phyloP scores from a whole-genome alignment of 257 asterid genomes.

The Dorcoceras hygrometricum region DNA sequence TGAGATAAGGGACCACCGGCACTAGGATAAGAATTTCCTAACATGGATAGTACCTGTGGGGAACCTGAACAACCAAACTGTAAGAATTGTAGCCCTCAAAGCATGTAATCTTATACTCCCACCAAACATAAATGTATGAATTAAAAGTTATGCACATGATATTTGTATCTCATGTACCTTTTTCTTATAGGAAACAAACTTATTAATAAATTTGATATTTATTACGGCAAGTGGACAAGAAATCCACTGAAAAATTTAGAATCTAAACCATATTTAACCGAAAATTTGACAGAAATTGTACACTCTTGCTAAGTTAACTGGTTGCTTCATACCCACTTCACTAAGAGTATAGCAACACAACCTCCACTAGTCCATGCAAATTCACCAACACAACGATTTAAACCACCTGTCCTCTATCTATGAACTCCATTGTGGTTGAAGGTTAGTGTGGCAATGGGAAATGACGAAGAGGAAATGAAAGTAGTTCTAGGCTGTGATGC shows the following conservation, averaged over 20 bases:
- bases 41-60: conserved; percentile 92
- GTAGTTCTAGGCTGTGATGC: too few species aligned
- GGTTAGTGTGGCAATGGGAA: not conserved
- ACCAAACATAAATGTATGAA: not conserved
- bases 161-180: not conserved
- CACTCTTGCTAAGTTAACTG: not conserved
- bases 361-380: not conserved
- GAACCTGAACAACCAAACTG: conserved; percentile 66
- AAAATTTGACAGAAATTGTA: not conserved
- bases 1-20: conserved; percentile 89
- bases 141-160: not conserved
- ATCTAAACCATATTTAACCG: too few species aligned
- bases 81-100: conserved; percentile 24
- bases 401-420: not conserved
- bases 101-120: conserved; percentile 18
- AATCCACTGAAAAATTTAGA: too few species aligned
- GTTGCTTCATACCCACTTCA: not conserved
- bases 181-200: too few species aligned
- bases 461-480: not conserved
- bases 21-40: conserved; percentile 73
- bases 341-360: not conserved
- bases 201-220: too few species aligned
- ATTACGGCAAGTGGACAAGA: too few species aligned
- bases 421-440: not conserved
- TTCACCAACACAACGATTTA: not conserved